phyloP scores from a whole-genome alignment of 495 filamentous ascomycete species.

The Articulospora tetracladia region DNA sequence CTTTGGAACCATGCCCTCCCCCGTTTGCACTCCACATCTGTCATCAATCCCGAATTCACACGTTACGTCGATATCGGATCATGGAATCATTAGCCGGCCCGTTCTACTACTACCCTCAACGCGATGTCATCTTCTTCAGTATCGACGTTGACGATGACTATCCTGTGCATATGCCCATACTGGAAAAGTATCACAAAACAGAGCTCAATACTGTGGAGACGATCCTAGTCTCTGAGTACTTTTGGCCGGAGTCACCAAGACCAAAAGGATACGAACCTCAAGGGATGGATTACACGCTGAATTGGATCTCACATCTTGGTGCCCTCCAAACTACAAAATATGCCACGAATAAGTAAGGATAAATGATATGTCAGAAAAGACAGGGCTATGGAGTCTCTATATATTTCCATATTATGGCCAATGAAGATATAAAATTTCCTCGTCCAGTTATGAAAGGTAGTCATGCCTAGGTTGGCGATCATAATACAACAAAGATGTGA shows the following conservation, averaged over 20 bases:
- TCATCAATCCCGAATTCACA: background rate
- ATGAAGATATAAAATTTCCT: no score
- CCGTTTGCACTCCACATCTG: background rate
- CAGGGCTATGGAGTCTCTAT: no score
- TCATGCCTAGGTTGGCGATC: no score
- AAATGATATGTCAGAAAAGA: no score
- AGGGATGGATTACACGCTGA: no score
- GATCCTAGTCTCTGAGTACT: background rate
- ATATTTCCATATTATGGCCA: no score
- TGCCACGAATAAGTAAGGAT: no score
- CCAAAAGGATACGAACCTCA: conserved; percentile 8
- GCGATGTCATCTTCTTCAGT: conserved; percentile 1
- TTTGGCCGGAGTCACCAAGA: conserved; percentile 10
- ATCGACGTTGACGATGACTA: background rate
- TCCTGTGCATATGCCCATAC: background rate
- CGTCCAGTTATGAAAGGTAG: no score
- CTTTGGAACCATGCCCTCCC: background rate
- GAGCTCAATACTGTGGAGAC: background rate
- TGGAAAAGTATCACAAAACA: background rate
- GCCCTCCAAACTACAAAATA: no score
- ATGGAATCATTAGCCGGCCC: background rate
- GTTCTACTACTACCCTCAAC: background rate
- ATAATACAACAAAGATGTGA: no score
- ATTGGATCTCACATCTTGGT: no score
- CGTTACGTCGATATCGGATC: background rate